Conservation (phyloP, 23 red algal genomes). For the Gracilariopsis chorda region DNA sequence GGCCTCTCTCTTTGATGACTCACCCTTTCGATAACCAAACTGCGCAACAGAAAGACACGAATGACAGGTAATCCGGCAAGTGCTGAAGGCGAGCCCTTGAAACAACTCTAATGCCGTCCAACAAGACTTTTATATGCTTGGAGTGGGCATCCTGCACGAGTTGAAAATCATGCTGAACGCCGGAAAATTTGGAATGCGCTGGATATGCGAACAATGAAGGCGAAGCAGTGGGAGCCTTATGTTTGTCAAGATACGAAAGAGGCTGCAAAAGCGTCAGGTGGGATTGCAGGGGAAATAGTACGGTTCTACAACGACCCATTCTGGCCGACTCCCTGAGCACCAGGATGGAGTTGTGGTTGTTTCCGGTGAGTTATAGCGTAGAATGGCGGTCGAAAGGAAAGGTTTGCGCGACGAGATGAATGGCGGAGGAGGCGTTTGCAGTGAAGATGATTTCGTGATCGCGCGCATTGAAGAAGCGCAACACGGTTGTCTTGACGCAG, state of each 20-base stretch:
- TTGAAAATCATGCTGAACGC: constrained; percentile 33
- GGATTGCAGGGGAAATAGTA: neutral
- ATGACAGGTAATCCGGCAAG: constrained; percentile 10
- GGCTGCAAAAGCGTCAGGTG: neutral
- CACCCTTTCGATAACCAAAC: neutral
- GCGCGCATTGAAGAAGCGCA: constrained; percentile 54
- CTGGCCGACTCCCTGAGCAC: constrained; percentile 17
- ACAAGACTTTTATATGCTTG: neutral
- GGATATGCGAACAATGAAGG: constrained; percentile 54
- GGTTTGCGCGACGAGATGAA: constrained; percentile 47
- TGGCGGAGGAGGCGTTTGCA: constrained; percentile 53
- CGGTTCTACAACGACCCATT: neutral
- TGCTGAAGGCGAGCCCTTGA: constrained; percentile 1
- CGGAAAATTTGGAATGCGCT: constrained; percentile 71
- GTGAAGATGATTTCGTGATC: constrained; percentile 61
- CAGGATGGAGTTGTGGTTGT: constrained; percentile 64
- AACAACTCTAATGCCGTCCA: constrained; percentile 35
- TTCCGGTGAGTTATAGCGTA: neutral
- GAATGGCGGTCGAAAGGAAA: constrained; percentile 26
- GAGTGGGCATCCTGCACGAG: neutral
- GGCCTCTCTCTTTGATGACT: neutral
- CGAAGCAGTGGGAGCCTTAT: neutral
- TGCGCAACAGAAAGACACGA: neutral
- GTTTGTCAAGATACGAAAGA: neutral
- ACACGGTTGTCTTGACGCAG: neutral